A percentile compares a stretch with the other conserved stretches of the same genome.
These are phyloP conservation scores for Schrenkiella parvula DNA, from an alignment of 345 rosid species.

Conservation along the genomic window DNA sequence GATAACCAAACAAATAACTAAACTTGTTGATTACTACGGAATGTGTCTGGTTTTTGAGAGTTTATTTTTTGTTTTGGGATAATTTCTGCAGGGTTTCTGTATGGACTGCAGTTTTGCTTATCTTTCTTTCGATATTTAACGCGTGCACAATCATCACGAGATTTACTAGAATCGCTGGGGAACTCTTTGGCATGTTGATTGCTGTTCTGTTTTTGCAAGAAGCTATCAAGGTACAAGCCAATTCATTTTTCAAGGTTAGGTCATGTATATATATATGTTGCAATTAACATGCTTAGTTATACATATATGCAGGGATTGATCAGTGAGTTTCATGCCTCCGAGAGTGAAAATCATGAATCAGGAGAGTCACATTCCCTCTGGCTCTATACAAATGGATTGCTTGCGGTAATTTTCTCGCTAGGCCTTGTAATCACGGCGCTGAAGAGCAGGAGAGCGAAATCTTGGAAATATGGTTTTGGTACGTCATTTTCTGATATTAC, in stretches of 20 bases:
- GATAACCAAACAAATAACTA: neutral
- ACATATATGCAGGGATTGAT: constrained; percentile 50
- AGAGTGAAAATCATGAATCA: constrained; percentile 35
- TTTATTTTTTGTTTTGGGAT: neutral
- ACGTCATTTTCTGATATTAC: neutral
- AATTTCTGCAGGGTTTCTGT: constrained; percentile 59
- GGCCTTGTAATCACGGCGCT: constrained; percentile 55
- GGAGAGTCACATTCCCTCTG: constrained; percentile 50
- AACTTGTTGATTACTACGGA: neutral
- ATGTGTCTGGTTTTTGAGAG: neutral
- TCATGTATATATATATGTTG: neutral
- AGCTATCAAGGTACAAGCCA: constrained; percentile 58
- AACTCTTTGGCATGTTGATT: constrained; percentile 78
- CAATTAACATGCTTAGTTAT: neutral
- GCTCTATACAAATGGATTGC: constrained; percentile 69
- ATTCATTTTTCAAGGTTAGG: neutral
- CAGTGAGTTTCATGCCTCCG: constrained; percentile 50
- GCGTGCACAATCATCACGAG: constrained; percentile 54
- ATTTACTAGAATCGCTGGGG: constrained; percentile 76
- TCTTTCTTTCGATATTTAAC: constrained; percentile 64
- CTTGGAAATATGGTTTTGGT: constrained; percentile 64
- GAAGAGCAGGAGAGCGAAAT: constrained; percentile 63
- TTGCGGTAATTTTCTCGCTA: constrained; percentile 58
- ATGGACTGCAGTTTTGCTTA: constrained; percentile 62
- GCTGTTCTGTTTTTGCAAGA: constrained; percentile 78